These are phyloP conservation scores for Fusarium sp. DNA, from an alignment of 2,329 filamentous ascomycete species.

Conservation along the genomic window DNA sequence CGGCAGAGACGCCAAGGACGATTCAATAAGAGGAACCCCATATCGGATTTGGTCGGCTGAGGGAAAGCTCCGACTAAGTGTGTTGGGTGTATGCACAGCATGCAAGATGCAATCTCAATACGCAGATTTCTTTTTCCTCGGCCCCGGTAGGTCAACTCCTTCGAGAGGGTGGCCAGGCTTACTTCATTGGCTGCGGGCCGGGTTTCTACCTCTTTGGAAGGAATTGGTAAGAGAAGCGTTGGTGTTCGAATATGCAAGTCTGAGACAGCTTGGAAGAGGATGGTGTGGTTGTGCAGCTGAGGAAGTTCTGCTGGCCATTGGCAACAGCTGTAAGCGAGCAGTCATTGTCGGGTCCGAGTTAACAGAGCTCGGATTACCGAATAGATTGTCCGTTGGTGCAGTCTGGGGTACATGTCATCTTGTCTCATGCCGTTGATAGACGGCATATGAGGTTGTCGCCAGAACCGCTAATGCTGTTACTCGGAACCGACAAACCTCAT, in stretches of 20 bases:
- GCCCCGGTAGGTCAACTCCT: background rate
- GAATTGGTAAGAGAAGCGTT: slow-evolving; percentile 24
- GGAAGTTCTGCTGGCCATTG: slow-evolving; percentile 37
- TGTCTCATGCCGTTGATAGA: slow-evolving; percentile 24
- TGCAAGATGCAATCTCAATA: slow-evolving; percentile 34
- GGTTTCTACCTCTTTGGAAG: background rate
- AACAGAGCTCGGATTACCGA: slow-evolving; percentile 3
- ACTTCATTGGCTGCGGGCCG: background rate
- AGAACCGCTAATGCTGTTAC: background rate
- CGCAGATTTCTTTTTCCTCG: slow-evolving; percentile 25
- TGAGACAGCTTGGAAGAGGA: slow-evolving; percentile 29
- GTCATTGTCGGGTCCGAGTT: slow-evolving; percentile 1
- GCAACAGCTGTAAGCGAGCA: background rate
- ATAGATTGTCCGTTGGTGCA: background rate
- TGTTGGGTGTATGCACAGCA: background rate
- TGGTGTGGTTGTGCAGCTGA: slow-evolving; percentile 7
- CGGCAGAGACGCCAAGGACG: background rate
- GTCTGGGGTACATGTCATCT: slow-evolving; percentile 11
- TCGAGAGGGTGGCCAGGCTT: background rate
- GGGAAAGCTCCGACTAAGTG: slow-evolving; percentile 15
- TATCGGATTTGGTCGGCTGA: slow-evolving; percentile 33
- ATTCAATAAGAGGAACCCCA: background rate
- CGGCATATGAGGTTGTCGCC: background rate
- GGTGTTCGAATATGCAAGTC: slow-evolving; percentile 31
- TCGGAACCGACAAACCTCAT: slow-evolving; percentile 12